Base-by-base conservation (phyloP, 441 rosid genomes). In the Arabidopsis hybrid region DNA sequence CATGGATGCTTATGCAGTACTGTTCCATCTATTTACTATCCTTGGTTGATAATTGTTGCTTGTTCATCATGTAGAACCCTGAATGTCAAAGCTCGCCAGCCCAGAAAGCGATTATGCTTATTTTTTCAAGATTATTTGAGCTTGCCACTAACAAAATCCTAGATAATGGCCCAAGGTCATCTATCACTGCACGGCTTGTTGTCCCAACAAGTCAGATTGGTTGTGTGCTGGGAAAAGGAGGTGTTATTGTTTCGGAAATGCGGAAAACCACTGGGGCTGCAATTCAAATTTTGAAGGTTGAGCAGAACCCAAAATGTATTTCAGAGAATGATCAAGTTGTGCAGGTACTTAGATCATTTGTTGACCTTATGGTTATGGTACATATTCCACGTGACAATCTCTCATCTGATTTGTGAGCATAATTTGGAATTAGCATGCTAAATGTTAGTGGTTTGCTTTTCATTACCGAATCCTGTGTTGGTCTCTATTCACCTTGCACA, bases 201-300 rank as follows among this genome's bases (percentile, higher is more conserved):
- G 86, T 95, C 72, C 89, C 94, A 38, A 83, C 98, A 8, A 89
- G 78, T 73, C 89, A 86, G 68, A 91, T 93, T 79, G 98, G 97
- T 61, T 93, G 96, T 81, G 81, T 95, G 83, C 70, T 95, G 85
- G 98, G 99, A 42, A 91, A 90, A 84, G 91, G 98, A 81, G 99
- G 98, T 62, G 50, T 78, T 26, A 86, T 89, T 66, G 81, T 93
- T 76, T 86, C 96, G 31, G 97, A 90, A 81, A 91, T 91, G 86
- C 88, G 99, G 69, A 89, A 79, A 73, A 76, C 55, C 39, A 91
- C 97, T 62, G 85, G 95, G 65, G 70, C 97, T 52, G 32, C 62
- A 76, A 88, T 95, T 46, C 74, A 84, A 75, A 77, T 95, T 78
- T 29, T 91, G 55, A 83, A 78, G 70, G 76, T 50, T 64, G 92